phyloP scores from a whole-genome alignment of 163 green algal species.

The Trebouxia gelatinosa region DNA sequence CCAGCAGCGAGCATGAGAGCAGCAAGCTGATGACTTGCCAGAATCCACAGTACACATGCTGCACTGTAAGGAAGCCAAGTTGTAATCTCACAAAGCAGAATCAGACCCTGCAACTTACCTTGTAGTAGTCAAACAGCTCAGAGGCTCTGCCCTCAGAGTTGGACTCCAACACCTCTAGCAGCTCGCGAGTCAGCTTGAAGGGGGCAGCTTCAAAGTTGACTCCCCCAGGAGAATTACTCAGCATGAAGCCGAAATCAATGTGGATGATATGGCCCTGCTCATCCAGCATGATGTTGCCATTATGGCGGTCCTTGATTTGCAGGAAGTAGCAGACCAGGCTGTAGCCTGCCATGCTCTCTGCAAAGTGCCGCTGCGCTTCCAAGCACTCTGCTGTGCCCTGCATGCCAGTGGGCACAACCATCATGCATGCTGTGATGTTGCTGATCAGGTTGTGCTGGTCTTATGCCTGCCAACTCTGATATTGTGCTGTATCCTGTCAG shows the following conservation, averaged over 20 bases:
- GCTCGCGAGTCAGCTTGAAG: constrained; percentile 97
- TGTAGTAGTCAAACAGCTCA: constrained; percentile 98
- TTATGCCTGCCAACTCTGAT: no score
- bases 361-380: constrained; percentile 86
- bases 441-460: neutral
- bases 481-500: no score
- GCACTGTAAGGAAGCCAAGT: no score
- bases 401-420: neutral
- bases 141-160: constrained; percentile 77
- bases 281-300: constrained; percentile 90
- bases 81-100: no score
- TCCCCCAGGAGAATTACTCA: constrained; percentile 88
- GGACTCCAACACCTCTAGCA: constrained; percentile 96
- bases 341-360: constrained; percentile 94
- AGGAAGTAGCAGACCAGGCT: constrained; percentile 91
- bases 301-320: constrained; percentile 90
- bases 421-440: neutral
- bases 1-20: no score
- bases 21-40: no score
- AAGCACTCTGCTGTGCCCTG: constrained; percentile 59
- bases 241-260: constrained; percentile 99
- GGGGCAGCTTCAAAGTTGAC: constrained; percentile 95
- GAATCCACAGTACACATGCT: no score
- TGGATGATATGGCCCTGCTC: constrained; percentile 87
- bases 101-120: constrained; percentile 58